Evolutionary conservation across 345 rosid genomes (phyloP).

Genomic region (Turritis glabra): DNA sequence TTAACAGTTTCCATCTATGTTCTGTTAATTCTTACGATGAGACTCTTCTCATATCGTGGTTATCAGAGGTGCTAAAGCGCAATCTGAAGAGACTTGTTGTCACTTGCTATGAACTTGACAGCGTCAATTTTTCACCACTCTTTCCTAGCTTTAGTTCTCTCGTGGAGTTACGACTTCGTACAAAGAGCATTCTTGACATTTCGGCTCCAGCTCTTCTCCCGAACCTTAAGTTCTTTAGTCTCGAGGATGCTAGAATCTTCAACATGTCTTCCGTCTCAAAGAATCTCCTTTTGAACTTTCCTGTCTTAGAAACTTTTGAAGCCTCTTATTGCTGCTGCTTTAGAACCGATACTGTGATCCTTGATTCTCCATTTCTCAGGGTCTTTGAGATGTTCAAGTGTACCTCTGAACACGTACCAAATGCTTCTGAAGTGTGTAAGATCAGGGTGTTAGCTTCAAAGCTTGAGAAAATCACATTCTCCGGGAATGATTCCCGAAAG

Average conservation of each 20-base stretch:
- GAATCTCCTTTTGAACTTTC: constrained; percentile 13
- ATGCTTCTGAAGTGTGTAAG: not conserved
- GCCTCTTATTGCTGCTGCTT: constrained; percentile 12
- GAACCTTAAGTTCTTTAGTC: constrained; percentile 16
- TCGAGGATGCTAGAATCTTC: constrained; percentile 21
- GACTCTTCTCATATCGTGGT: constrained; percentile 11
- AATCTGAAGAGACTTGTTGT: constrained; percentile 17
- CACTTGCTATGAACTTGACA: constrained; percentile 10
- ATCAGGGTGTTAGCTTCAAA: constrained; percentile 19
- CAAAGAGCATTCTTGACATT: constrained; percentile 14
- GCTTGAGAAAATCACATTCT: constrained; percentile 24
- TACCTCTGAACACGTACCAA: constrained; percentile 10
- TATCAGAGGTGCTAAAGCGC: constrained; percentile 5
- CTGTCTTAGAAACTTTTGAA: constrained; percentile 23
- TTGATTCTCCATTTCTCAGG: constrained; percentile 25
- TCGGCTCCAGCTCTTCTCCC: constrained; percentile 6
- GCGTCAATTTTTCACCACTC: not conserved
- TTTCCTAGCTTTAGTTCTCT: constrained; percentile 10
- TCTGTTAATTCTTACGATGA: constrained; percentile 21
- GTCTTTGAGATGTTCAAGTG: constrained; percentile 21
- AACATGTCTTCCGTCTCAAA: constrained; percentile 20
- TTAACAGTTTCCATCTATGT: constrained; percentile 13
- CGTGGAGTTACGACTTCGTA: constrained; percentile 22
- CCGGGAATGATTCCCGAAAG: not conserved
- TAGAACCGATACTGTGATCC: not conserved